These are phyloP conservation scores for Curvularia spicifera DNA, from an alignment of 2,329 filamentous ascomycete species.

Conservation along the genomic window DNA sequence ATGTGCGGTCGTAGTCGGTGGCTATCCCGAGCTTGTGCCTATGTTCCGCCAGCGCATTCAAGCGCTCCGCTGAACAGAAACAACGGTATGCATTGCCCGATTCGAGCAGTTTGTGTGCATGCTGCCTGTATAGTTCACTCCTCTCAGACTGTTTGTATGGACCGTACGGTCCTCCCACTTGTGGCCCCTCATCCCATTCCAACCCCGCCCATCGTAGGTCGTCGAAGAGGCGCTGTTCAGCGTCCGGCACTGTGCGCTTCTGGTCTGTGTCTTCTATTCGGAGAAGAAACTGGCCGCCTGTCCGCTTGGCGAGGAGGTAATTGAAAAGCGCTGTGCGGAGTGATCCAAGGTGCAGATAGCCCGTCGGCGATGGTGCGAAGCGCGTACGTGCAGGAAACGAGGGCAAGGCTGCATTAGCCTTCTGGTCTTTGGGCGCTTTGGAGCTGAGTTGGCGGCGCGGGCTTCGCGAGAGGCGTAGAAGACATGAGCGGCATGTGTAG, in stretches of 20 bases:
- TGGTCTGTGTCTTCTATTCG: constrained; percentile 96
- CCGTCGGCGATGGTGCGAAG: constrained; percentile 95
- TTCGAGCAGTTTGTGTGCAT: constrained; percentile 72
- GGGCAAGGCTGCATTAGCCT: constrained; percentile 32
- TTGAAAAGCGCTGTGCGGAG: constrained; percentile 94
- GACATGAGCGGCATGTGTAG: constrained; percentile 42
- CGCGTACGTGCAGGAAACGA: constrained; percentile 66
- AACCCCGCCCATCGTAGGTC: constrained; percentile 90
- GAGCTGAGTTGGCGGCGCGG: constrained; percentile 26
- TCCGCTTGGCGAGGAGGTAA: constrained; percentile 85
- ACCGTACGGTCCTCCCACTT: constrained; percentile 78
- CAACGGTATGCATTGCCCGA: constrained; percentile 85
- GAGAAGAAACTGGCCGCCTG: constrained; percentile 87
- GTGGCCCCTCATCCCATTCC: constrained; percentile 91
- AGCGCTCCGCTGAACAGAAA: constrained; percentile 79
- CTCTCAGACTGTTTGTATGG: constrained; percentile 91
- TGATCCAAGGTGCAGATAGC: constrained; percentile 90
- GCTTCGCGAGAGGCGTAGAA: constrained; percentile 27
- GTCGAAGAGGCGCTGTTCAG: constrained; percentile 76
- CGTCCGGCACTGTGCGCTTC: constrained; percentile 79
- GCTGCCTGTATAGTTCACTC: constrained; percentile 71
- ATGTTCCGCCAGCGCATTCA: constrained; percentile 70
- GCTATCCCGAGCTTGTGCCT: constrained; percentile 65
- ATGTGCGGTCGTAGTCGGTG: constrained; percentile 74
- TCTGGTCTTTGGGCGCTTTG: constrained; percentile 16